Conservation (phyloP, 768 basidiomycete genomes). For the Psilocybe subaeruginosa region DNA sequence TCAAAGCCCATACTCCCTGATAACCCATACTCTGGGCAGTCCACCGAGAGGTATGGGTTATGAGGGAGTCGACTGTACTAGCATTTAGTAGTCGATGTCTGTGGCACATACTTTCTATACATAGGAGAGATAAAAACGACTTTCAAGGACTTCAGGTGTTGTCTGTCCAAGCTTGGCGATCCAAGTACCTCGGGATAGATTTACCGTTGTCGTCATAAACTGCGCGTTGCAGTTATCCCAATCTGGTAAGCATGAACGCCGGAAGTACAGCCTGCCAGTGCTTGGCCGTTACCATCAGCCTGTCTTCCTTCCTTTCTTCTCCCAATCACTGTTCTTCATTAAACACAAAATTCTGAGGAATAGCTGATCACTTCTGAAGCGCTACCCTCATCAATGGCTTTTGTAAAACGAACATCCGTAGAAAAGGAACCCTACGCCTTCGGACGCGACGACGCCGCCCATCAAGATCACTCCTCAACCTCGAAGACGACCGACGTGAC, state of each 20-base stretch:
- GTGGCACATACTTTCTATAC: not conserved
- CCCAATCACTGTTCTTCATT: not conserved
- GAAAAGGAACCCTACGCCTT: not conserved
- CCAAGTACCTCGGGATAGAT: not conserved
- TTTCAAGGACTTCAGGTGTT: not conserved
- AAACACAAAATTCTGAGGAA: not conserved
- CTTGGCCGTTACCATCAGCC: not conserved
- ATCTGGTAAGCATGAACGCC: not conserved
- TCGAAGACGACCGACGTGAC: not conserved
- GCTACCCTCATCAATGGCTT: not conserved
- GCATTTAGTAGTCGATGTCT: not conserved
- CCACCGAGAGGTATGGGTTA: too few species aligned
- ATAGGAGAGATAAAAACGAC: not conserved
- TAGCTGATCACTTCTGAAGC: not conserved
- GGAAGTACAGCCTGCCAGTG: slow-evolving; percentile 1
- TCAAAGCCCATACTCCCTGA: too few species aligned
- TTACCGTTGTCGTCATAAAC: not conserved
- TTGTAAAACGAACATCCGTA: not conserved
- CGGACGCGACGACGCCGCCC: not conserved
- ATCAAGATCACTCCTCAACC: not conserved
- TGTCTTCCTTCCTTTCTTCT: not conserved
- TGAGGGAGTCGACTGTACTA: too few species aligned
- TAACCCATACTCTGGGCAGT: too few species aligned
- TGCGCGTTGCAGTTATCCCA: not conserved
- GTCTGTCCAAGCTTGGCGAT: too few species aligned